phyloP scores from a whole-genome alignment of 2,329 filamentous ascomycete species.

The Chaetothyriales sp. region DNA sequence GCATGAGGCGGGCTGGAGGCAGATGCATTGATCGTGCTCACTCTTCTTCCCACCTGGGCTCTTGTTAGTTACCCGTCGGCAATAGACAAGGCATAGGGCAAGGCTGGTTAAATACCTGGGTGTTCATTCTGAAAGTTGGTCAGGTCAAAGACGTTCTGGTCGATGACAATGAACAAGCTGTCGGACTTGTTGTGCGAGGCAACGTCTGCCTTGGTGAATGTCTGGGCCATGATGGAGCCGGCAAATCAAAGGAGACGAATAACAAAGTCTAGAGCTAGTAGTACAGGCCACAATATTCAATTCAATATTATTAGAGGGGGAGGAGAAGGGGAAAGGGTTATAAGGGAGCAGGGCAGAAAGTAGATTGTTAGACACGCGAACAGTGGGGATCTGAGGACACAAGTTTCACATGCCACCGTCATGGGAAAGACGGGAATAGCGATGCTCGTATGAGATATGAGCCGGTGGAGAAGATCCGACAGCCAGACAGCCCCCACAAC shows the following conservation, averaged over 20 bases:
- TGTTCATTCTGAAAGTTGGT: constrained; percentile 78
- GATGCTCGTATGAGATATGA: neutral
- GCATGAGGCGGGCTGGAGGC: neutral
- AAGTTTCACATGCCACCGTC: neutral
- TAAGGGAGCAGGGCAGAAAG: neutral
- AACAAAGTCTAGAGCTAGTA: neutral
- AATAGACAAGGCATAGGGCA: neutral
- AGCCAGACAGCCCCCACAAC: neutral
- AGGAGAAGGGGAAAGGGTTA: neutral
- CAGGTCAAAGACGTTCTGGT: constrained; percentile 90
- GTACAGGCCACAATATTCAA: neutral
- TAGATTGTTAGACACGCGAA: neutral
- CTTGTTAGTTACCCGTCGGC: constrained; percentile 3
- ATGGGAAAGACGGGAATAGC: neutral
- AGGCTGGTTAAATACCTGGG: constrained; percentile 36
- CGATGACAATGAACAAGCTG: constrained; percentile 76
- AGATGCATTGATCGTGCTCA: constrained; percentile 23
- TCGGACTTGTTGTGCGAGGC: constrained; percentile 79
- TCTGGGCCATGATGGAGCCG: constrained; percentile 58
- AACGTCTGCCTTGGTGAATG: constrained; percentile 71
- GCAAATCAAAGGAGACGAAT: neutral
- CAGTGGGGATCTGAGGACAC: neutral
- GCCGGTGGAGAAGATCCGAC: no score
- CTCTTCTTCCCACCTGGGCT: constrained; percentile 53
- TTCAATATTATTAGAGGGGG: no score